Evolutionary conservation across 768 basidiomycete species (phyloP).

Genomic region (Suillus fuscotomentosus): DNA sequence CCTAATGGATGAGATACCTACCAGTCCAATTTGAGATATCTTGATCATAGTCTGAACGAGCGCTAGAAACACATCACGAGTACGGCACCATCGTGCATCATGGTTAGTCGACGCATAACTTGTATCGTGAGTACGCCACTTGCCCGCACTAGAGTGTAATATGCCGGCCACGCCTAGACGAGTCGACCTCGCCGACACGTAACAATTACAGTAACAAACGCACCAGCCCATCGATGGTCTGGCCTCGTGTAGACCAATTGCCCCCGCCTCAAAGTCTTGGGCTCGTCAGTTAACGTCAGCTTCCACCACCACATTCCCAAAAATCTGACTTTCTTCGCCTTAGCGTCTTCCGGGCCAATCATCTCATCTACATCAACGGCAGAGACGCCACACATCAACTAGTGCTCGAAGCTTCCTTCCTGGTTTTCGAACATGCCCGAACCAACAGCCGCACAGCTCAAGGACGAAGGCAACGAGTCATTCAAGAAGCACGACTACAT

Average conservation of each 20-base stretch:
- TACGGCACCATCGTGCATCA: too few relatives aligned
- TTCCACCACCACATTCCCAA: background rate
- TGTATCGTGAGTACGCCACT: too few relatives aligned
- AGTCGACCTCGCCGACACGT: background rate
- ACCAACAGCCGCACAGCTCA: constrained; percentile 23
- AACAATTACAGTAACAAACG: background rate
- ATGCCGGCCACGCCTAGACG: too few relatives aligned
- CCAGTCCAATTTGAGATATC: too few relatives aligned
- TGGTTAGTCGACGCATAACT: too few relatives aligned
- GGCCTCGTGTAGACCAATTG: background rate
- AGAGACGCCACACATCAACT: background rate
- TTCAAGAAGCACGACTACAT: constrained; percentile 32
- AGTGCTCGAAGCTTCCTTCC: background rate
- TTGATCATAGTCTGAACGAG: too few relatives aligned
- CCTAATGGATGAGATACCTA: too few relatives aligned
- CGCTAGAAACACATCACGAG: too few relatives aligned
- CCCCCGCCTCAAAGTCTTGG: background rate
- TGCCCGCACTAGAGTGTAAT: too few relatives aligned
- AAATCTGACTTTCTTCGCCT: background rate
- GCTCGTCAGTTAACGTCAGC: background rate
- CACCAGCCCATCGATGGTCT: background rate
- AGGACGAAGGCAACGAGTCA: constrained; percentile 41
- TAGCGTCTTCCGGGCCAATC: background rate
- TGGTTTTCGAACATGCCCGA: background rate
- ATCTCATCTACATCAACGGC: background rate